Evolutionary conservation across 441 rosid species (phyloP).

Genomic region (Populus hybrid): DNA sequence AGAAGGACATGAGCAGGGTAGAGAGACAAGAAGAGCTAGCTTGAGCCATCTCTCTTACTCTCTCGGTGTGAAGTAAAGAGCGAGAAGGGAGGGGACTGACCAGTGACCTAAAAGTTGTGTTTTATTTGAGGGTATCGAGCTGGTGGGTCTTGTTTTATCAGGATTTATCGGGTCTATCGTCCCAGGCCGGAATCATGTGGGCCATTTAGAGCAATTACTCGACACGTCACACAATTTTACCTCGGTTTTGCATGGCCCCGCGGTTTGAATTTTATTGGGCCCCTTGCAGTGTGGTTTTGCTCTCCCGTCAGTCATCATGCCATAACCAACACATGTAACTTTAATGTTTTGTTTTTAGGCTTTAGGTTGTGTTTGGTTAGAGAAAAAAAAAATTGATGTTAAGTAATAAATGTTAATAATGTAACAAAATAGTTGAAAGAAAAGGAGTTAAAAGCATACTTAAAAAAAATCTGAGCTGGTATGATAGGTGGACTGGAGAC

Average conservation of each 20-base stretch:
- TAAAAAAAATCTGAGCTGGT: too few relatives aligned
- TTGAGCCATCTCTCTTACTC: slow-evolving; percentile 26
- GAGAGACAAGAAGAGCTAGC: slow-evolving; percentile 22
- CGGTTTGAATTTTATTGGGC: neutral
- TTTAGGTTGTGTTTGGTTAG: neutral
- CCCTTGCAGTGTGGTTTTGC: neutral
- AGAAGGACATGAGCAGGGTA: slow-evolving; percentile 10
- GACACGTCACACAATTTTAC: slow-evolving; percentile 42
- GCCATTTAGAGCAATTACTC: slow-evolving; percentile 34
- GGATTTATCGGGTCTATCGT: slow-evolving; percentile 14
- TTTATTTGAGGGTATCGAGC: slow-evolving; percentile 23
- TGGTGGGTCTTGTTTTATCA: neutral
- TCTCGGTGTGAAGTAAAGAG: neutral
- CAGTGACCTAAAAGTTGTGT: slow-evolving; percentile 1
- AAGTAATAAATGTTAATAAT: too few relatives aligned
- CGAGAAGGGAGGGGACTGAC: neutral
- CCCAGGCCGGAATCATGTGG: slow-evolving; percentile 29
- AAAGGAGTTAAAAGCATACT: too few relatives aligned
- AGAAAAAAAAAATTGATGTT: neutral
- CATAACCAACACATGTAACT: neutral
- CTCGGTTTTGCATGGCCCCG: neutral
- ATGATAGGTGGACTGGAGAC: too few relatives aligned
- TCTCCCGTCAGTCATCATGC: neutral
- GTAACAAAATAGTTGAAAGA: too few relatives aligned
- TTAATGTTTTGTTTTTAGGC: neutral